Percentiles rank a stretch among this genome's conserved stretches.
Conservation (phyloP, 2,329 filamentous ascomycete genomes). For the Curvularia lunata region DNA sequence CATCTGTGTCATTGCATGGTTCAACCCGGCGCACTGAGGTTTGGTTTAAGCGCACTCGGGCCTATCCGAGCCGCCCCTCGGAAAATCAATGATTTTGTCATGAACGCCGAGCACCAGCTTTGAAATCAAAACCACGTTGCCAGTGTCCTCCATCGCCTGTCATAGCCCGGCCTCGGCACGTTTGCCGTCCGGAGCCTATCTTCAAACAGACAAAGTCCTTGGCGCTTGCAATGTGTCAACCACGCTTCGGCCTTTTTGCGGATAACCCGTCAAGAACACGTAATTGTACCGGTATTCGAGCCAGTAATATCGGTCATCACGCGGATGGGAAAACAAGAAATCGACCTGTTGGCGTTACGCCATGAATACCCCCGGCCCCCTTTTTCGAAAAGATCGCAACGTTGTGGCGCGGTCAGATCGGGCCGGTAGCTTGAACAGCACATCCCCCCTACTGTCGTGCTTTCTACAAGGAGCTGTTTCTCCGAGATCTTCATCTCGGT, state of each 20-base stretch:
- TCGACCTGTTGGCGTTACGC: not conserved
- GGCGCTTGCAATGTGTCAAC: conserved; percentile 6
- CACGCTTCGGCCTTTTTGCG: conserved; percentile 9
- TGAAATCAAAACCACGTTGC: conserved; percentile 1
- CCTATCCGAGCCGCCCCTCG: conserved; percentile 3
- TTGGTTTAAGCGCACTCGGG: not conserved
- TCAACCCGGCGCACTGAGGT: not conserved
- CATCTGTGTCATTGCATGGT: not conserved
- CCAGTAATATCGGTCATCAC: conserved; percentile 2
- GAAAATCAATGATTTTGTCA: not conserved
- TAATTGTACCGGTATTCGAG: not conserved
- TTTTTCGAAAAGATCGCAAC: conserved; percentile 10
- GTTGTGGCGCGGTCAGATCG: conserved; percentile 18
- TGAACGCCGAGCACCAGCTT: not conserved
- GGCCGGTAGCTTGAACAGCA: conserved; percentile 6
- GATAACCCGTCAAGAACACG: not conserved
- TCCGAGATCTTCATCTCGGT: conserved; percentile 14
- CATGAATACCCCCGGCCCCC: conserved; percentile 14
- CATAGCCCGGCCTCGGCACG: conserved; percentile 3
- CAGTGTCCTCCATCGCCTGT: conserved; percentile 5
- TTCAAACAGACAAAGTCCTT: conserved; percentile 14
- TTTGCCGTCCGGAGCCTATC: conserved; percentile 7
- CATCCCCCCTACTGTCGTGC: conserved; percentile 8
- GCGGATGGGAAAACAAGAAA: not conserved
- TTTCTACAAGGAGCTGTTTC: conserved; percentile 8